Conservation (phyloP, 2,329 filamentous ascomycete species). For the Graphiopsis chlorocephala region DNA sequence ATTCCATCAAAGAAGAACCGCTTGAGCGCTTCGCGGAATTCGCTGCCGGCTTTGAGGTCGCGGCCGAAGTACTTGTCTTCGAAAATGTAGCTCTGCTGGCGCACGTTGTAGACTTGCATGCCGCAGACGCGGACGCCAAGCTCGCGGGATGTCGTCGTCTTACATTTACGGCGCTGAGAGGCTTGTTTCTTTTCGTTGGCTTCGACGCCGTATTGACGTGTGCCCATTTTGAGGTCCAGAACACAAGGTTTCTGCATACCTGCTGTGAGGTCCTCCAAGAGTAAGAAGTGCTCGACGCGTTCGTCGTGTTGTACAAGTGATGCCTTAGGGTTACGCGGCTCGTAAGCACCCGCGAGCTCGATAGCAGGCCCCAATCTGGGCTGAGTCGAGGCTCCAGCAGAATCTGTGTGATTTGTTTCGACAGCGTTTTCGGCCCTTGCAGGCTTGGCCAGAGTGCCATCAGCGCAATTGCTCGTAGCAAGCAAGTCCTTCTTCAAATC, state of each 20-base stretch:
- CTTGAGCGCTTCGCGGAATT: slow-evolving; percentile 85
- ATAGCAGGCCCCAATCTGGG: slow-evolving; percentile 30
- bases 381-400: background rate
- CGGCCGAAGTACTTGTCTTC: slow-evolving; percentile 98
- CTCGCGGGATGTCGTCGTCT: slow-evolving; percentile 84
- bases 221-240: slow-evolving; percentile 98
- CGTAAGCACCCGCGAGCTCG: slow-evolving; percentile 24
- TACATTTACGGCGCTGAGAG: slow-evolving; percentile 90
- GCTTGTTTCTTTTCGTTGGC: slow-evolving; percentile 87
- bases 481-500: slow-evolving; percentile 37
- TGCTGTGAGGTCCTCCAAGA: slow-evolving; percentile 91
- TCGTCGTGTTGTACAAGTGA: slow-evolving; percentile 48
- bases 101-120: slow-evolving; percentile 91
- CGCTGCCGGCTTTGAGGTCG: slow-evolving; percentile 76
- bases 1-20: slow-evolving; percentile 89
- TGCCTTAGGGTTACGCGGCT: slow-evolving; percentile 43
- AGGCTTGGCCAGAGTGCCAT: background rate
- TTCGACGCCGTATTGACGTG: slow-evolving; percentile 91
- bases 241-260: slow-evolving; percentile 97
- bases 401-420: background rate
- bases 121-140: slow-evolving; percentile 92
- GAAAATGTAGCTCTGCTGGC: slow-evolving; percentile 82
- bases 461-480: background rate
- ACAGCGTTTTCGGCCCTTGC: background rate
- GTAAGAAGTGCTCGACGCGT: slow-evolving; percentile 85